Evolutionary conservation across 306 rosid genomes (phyloP).

Genomic region (Medicago arabica): DNA sequence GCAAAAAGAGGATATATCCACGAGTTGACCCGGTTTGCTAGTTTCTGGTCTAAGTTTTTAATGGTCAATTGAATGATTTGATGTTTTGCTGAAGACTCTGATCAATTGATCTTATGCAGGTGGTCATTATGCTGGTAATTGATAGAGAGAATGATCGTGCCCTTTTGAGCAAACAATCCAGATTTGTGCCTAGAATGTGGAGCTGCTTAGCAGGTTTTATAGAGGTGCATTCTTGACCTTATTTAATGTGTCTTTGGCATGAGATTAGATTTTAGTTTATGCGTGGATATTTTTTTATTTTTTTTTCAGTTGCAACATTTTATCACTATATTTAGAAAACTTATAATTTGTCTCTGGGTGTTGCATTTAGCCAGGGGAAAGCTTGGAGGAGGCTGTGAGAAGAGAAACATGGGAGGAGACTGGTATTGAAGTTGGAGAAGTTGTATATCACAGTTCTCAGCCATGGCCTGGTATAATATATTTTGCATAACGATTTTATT

Average conservation of each 20-base stretch:
- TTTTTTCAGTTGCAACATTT: slow-evolving; percentile 5
- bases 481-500: background rate
- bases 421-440: slow-evolving; percentile 91
- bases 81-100: slow-evolving; percentile 26
- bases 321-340: slow-evolving; percentile 23
- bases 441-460: slow-evolving; percentile 88
- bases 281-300: slow-evolving; percentile 25
- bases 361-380: slow-evolving; percentile 84
- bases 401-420: slow-evolving; percentile 97
- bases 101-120: slow-evolving; percentile 57
- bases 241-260: slow-evolving; percentile 32
- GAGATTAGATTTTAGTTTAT: slow-evolving; percentile 20
- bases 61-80: slow-evolving; percentile 29
- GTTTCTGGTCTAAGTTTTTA: slow-evolving; percentile 27
- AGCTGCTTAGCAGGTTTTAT: slow-evolving; percentile 93
- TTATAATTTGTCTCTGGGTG: slow-evolving; percentile 28
- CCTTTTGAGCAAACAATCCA: slow-evolving; percentile 73
- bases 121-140: slow-evolving; percentile 90
- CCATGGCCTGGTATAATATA: slow-evolving; percentile 86
- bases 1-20: slow-evolving; percentile 79
- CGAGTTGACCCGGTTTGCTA: slow-evolving; percentile 82
- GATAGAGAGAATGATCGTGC: slow-evolving; percentile 80
- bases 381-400: slow-evolving; percentile 97
- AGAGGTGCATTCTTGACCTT: slow-evolving; percentile 64
- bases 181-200: slow-evolving; percentile 94